Evolutionary conservation across 805 yeast species (phyloP).

Genomic region (Tetrapisispora nanseiensis): DNA sequence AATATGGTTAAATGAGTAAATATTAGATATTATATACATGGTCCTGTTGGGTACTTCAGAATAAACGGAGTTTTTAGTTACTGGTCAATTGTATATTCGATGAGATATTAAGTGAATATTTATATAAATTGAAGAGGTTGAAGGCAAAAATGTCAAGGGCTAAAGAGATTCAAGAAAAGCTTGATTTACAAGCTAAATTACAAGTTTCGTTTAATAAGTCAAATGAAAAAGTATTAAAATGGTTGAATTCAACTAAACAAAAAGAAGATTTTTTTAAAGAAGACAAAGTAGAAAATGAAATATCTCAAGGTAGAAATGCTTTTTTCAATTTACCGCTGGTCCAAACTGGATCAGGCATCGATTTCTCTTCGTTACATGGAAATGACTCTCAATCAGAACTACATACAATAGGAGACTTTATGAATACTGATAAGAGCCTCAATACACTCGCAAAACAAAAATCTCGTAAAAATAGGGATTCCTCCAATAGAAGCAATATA

Average conservation of each 20-base stretch:
- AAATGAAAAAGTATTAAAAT: conserved; percentile 18
- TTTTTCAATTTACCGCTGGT: conserved; percentile 28
- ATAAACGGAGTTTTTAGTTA: no score
- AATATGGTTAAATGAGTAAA: no score
- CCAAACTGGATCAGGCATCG: conserved; percentile 26
- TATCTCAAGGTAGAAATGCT: conserved; percentile 14
- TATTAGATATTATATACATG: no score
- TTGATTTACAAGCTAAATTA: conserved; percentile 25
- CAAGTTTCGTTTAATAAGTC: conserved; percentile 19
- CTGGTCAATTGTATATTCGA: no score
- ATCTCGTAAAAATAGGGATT: conserved; percentile 8
- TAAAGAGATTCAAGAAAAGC: conserved; percentile 27
- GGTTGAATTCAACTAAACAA: conserved; percentile 14
- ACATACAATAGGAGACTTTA: conserved; percentile 29
- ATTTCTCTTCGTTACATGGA: conserved; percentile 5
- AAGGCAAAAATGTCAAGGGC: conserved; percentile 19
- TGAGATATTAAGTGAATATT: no score
- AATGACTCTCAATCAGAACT: conserved; percentile 12
- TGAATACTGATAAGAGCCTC: conserved; percentile 27
- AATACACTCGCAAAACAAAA: conserved; percentile 26
- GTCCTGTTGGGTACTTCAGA: no score
- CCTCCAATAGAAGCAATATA: conserved; percentile 10
- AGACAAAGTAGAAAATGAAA: conserved; percentile 4
- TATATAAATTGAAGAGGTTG: no score
- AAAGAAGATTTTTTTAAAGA: background rate